phyloP scores from a whole-genome alignment of 1,284 basidiomycete species.

The Ceratobasidium theobromae region DNA sequence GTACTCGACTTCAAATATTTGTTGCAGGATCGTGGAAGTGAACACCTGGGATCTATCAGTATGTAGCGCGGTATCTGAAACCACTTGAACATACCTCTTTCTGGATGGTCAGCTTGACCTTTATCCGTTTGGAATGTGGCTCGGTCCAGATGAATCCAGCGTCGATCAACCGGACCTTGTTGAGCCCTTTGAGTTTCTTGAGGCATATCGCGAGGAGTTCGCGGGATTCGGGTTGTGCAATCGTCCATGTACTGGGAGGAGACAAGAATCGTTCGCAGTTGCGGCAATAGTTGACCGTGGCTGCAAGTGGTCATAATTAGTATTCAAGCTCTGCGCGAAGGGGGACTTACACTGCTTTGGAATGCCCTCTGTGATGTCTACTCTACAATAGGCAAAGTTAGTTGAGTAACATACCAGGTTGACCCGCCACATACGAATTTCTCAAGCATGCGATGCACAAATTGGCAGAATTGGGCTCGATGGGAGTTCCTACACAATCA shows the following conservation, averaged over 20 bases:
- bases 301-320: conserved; percentile 45
- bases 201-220: conserved; percentile 90
- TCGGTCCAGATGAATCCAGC: conserved; percentile 99
- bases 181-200: conserved; percentile 92
- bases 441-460: conserved; percentile 89
- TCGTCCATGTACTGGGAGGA: conserved; percentile 86
- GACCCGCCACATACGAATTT: conserved; percentile 63
- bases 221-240: conserved; percentile 86
- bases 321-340: neutral
- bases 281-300: conserved; percentile 89
- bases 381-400: conserved; percentile 49
- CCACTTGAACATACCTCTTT: conserved; percentile 72
- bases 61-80: neutral
- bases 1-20: conserved; percentile 96
- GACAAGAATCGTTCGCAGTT: conserved; percentile 97
- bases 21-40: conserved; percentile 93
- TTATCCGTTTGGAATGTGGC: conserved; percentile 91
- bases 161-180: conserved; percentile 93
- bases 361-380: conserved; percentile 98
- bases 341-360: conserved; percentile 82
- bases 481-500: conserved; percentile 70
- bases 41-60: conserved; percentile 61
- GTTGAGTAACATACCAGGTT: conserved; percentile 20
- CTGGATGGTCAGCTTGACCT: conserved; percentile 95
- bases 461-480: conserved; percentile 94